Evolutionary conservation across 257 asterid genomes (phyloP), one percentile per base, ranked within the genome.

Genomic region (Paulownia fortunei): DNA sequence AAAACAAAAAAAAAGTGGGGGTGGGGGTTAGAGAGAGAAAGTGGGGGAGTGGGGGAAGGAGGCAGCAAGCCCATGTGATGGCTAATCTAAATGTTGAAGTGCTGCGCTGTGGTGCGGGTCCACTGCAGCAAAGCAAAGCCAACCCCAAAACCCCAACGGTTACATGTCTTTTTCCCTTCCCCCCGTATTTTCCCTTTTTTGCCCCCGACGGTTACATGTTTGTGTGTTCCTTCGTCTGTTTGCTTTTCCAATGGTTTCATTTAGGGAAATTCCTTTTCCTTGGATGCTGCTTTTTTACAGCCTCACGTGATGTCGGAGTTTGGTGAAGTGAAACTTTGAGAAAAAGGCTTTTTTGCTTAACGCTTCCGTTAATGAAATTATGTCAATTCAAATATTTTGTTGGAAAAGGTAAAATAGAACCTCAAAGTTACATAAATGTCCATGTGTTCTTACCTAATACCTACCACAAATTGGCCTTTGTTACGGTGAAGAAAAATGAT

Each of bases 51-150:
- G 68, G 67, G 79, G 76, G 51, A 10, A 9, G 39, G 49, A 13
- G 75, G 73, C 92, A 87, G 87, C 82, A 18, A 78, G 80, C 78
- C 82, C 96, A 88, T 82, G 93, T 88, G 89, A 80, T 6, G 79
- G 69, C 39, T 78, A 74, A 86, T 86, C 76, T 77, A 56, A 65
- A 76, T 55, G 27, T 34, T 34, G 55, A 19, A 10, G 79, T 63
- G 52, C 30, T 76, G 56, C 72, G 77, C 74, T 76, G 84, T 76
- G 72, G 73, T n/a, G 69, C 55, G 77, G 82, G 77, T 66, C 84
- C 69, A 60, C 26, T 3, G 21, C 54, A n/a, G 15, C 49, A 2
- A 3, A 51, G 46, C 27, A n/a, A 13, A 23, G 3, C 54, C 16
- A 11, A 56, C 36, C 23, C 8, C 51, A 2, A 39, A 7, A 63